Percentiles rank a stretch among this genome's conserved stretches.
phyloP scores from a whole-genome alignment of 2,329 filamentous ascomycete genomes.

The Onygenales sp. region DNA sequence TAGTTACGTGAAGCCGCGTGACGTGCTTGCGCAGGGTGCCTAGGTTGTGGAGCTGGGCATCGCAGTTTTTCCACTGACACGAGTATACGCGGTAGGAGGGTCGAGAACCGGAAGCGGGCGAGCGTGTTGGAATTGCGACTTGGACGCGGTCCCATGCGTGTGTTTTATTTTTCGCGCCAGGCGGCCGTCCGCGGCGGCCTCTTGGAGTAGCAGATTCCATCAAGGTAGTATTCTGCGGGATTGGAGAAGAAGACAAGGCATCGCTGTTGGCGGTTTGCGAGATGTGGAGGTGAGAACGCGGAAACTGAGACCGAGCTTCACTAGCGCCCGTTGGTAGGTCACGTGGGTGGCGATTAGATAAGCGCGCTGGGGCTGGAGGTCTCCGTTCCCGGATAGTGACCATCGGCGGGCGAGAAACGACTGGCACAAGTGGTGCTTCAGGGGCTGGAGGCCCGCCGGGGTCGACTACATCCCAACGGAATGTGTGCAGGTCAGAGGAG shows the following conservation, averaged over 20 bases:
- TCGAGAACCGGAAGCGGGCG: conserved; percentile 5
- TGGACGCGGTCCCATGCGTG: conserved; percentile 10
- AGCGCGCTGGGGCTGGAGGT: neutral
- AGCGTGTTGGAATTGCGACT: conserved; percentile 12
- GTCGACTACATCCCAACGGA: conserved; percentile 55
- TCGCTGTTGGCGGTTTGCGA: conserved; percentile 1
- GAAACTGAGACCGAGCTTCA: neutral
- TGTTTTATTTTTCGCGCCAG: conserved; percentile 20
- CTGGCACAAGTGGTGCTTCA: conserved; percentile 17
- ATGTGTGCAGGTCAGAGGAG: conserved; percentile 45
- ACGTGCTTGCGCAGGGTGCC: conserved; percentile 51
- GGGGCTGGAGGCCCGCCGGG: conserved; percentile 38
- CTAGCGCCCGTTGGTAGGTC: neutral
- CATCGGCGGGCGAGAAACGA: conserved; percentile 15
- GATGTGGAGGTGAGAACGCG: conserved; percentile 3
- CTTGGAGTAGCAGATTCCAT: conserved; percentile 1
- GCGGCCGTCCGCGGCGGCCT: conserved; percentile 19
- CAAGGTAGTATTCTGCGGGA: neutral
- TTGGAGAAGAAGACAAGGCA: neutral
- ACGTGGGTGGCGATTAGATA: conserved; percentile 8
- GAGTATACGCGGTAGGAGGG: conserved; percentile 37
- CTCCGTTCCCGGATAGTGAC: conserved; percentile 8
- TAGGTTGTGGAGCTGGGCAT: conserved; percentile 52
- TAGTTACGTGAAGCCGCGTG: conserved; percentile 42
- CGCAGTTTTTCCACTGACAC: conserved; percentile 51